phyloP scores from a whole-genome alignment of 2,329 filamentous ascomycete genomes.

The Claviceps capensis region DNA sequence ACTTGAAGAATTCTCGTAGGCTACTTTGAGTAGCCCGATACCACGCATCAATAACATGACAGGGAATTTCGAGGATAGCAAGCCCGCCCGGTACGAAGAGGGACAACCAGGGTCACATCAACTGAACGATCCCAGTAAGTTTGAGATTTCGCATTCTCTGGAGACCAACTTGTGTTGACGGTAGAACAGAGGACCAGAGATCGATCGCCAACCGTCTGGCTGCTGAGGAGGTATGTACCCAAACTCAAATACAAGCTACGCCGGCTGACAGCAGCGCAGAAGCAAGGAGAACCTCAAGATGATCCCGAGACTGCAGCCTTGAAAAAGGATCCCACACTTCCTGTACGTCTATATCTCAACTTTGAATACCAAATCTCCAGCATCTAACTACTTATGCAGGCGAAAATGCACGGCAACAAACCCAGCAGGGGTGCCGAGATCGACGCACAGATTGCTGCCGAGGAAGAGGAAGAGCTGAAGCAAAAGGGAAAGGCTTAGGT shows the following conservation, averaged over 20 bases:
- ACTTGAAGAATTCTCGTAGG: background rate
- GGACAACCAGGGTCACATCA: slow-evolving; percentile 57
- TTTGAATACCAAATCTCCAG: too few relatives aligned
- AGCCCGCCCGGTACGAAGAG: slow-evolving; percentile 50
- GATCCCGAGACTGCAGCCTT: slow-evolving; percentile 24
- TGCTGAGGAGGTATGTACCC: slow-evolving; percentile 38
- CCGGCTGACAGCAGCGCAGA: slow-evolving; percentile 11
- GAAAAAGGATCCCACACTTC: slow-evolving; percentile 48
- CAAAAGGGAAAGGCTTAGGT: slow-evolving; percentile 34
- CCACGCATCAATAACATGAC: slow-evolving; percentile 17
- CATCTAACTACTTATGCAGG: slow-evolving; percentile 24
- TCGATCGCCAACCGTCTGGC: slow-evolving; percentile 59
- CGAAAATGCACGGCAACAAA: slow-evolving; percentile 56
- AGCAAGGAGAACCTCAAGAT: slow-evolving; percentile 30
- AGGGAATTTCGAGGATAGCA: slow-evolving; percentile 45
- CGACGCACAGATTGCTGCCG: slow-evolving; percentile 52
- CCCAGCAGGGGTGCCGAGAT: slow-evolving; percentile 59
- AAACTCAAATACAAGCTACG: background rate
- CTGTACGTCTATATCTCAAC: slow-evolving; percentile 25
- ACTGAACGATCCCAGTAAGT: slow-evolving; percentile 57
- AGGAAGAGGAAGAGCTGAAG: slow-evolving; percentile 51
- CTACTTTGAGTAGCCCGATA: too few relatives aligned
- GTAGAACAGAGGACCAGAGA: slow-evolving; percentile 49
- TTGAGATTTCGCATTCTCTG: too few relatives aligned
- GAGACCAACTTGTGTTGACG: background rate